Conservation (phyloP, 495 filamentous ascomycete genomes). For the Daldinia loculata region DNA sequence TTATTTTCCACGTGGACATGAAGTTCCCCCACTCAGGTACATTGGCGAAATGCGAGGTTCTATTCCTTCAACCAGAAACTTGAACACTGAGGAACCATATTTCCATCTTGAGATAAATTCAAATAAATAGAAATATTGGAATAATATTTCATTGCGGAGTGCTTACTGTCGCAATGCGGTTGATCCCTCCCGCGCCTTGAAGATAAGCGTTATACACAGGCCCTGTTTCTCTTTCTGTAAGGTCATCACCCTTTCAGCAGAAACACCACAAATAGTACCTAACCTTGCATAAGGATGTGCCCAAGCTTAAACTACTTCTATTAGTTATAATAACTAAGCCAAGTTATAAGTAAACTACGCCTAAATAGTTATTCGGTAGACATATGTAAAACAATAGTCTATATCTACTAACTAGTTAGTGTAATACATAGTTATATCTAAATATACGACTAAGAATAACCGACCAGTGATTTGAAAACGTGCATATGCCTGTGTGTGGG, state of each 20-base stretch:
- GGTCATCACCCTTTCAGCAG: not conserved
- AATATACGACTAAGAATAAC: not conserved
- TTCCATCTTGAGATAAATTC: constrained; percentile 21
- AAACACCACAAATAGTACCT: not conserved
- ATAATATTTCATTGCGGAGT: not conserved
- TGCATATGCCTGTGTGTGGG: not conserved
- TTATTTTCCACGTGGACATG: constrained; percentile 16
- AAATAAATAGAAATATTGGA: constrained; percentile 5
- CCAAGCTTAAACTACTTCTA: not conserved
- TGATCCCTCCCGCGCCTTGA: not conserved
- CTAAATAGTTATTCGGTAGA: not conserved
- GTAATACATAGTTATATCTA: not conserved
- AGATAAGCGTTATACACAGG: not conserved
- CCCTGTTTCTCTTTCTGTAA: not conserved
- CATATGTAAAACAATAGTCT: not conserved
- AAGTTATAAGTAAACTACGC: not conserved
- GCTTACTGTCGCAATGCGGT: not conserved
- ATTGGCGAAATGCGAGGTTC: not conserved
- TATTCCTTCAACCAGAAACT: not conserved
- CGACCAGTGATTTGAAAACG: constrained; percentile 20
- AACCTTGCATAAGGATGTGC: not conserved
- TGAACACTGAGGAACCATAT: not conserved
- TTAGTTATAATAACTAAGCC: not conserved
- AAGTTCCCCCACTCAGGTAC: constrained; percentile 1
- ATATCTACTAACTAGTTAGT: not conserved